phyloP scores from a whole-genome alignment of 2,329 filamentous ascomycete genomes.

The Ophiostoma triangulosporum region DNA sequence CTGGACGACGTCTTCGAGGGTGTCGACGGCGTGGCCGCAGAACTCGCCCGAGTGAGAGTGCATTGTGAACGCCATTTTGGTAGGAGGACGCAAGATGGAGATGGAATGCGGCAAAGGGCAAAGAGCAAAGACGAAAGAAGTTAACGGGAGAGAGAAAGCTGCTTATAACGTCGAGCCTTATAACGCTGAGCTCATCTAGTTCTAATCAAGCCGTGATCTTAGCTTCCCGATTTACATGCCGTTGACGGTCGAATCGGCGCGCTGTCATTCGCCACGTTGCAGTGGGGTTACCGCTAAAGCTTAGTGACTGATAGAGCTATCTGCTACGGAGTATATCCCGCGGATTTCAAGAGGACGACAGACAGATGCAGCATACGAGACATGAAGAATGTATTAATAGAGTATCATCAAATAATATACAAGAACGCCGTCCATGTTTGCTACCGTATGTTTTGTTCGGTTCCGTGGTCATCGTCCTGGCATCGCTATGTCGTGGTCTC shows the following conservation, averaged over 20 bases:
- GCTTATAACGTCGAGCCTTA: too few species aligned
- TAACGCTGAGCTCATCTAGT: too few species aligned
- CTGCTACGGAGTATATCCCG: too few species aligned
- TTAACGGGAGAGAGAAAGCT: too few species aligned
- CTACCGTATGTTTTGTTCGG: not conserved
- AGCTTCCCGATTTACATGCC: too few species aligned
- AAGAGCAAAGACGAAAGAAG: not conserved
- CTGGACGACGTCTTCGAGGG: slow-evolving; percentile 70
- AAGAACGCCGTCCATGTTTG: not conserved
- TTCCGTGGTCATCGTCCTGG: not conserved
- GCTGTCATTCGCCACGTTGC: slow-evolving; percentile 11
- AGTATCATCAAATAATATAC: not conserved
- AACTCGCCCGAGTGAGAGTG: slow-evolving; percentile 98
- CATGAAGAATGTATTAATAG: too few species aligned
- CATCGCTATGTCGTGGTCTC: not conserved
- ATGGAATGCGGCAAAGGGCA: not conserved
- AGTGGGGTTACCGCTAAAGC: not conserved
- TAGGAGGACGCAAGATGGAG: not conserved
- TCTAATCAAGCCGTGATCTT: too few species aligned
- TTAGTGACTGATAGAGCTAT: too few species aligned
- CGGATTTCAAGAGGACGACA: too few species aligned
- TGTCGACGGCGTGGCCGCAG: slow-evolving; percentile 79
- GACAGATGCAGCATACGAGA: too few species aligned
- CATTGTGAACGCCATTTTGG: slow-evolving; percentile 82
- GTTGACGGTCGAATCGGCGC: slow-evolving; percentile 8